phyloP scores from a whole-genome alignment of 306 rosid genomes.

The Ziziphus jujuba region DNA sequence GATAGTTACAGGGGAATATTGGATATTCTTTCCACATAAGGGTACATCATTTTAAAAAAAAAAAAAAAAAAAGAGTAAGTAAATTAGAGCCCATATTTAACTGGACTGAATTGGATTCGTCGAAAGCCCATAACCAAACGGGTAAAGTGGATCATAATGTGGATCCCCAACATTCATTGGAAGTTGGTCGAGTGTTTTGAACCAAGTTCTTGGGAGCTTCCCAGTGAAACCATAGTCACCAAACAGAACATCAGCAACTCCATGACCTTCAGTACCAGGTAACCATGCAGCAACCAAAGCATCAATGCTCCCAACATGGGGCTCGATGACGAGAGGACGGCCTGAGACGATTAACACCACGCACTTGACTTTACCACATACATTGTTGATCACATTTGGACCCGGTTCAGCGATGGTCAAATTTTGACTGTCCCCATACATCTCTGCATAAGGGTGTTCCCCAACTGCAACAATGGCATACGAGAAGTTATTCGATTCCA shows the following conservation, averaged over 20 bases:
- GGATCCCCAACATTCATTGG: constrained; percentile 19
- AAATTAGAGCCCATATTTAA: no score
- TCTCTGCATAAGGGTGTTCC: constrained; percentile 20
- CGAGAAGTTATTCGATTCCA: neutral
- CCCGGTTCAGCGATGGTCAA: constrained; percentile 4
- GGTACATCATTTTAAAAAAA: no score
- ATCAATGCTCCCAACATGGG: neutral
- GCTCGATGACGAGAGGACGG: constrained; percentile 14
- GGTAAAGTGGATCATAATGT: constrained; percentile 17
- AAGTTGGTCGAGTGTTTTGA: constrained; percentile 15
- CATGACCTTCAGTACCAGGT: constrained; percentile 16
- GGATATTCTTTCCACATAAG: no score
- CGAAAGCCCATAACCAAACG: constrained; percentile 11
- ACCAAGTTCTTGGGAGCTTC: constrained; percentile 19
- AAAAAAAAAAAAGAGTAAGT: no score
- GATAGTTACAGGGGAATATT: no score
- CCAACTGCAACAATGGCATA: constrained; percentile 13
- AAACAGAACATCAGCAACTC: constrained; percentile 14
- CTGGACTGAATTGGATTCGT: neutral
- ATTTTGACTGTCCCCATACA: no score
- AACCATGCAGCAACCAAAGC: constrained; percentile 20
- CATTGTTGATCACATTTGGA: constrained; percentile 2
- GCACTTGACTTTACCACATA: constrained; percentile 6
- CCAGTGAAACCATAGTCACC: constrained; percentile 17
- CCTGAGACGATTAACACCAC: constrained; percentile 10